These are phyloP conservation scores for Protea cynaroides DNA, from an alignment of 164 flowering plant species.

Conservation along the genomic window DNA sequence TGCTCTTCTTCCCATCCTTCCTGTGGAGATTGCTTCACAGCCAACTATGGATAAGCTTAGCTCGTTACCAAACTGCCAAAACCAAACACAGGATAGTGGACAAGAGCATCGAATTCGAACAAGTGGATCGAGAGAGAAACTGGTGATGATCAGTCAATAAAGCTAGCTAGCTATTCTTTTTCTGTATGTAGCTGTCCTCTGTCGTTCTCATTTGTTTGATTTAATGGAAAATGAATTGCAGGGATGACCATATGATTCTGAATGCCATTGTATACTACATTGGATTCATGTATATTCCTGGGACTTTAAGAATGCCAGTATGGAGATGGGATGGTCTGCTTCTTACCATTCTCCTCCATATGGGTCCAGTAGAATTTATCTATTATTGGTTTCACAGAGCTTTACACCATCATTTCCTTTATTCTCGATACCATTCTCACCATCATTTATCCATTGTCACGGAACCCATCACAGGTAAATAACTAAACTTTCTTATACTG, in stretches of 20 bases:
- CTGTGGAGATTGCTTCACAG: slow-evolving; percentile 42
- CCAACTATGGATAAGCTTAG: slow-evolving; percentile 50
- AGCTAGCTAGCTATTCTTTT: not conserved
- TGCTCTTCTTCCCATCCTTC: slow-evolving; percentile 33
- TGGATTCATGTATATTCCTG: not conserved
- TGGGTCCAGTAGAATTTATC: not conserved
- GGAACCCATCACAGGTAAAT: slow-evolving; percentile 45
- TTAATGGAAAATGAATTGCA: no score
- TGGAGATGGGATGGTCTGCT: not conserved
- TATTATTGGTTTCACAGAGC: slow-evolving; percentile 7
- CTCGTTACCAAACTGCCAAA: slow-evolving; percentile 51
- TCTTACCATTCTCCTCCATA: not conserved
- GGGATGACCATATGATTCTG: slow-evolving; percentile 18
- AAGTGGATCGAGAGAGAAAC: slow-evolving; percentile 8
- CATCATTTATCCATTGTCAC: slow-evolving; percentile 55
- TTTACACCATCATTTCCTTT: slow-evolving; percentile 45
- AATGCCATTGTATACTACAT: slow-evolving; percentile 4
- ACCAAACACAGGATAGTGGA: slow-evolving; percentile 18
- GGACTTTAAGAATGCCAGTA: not conserved
- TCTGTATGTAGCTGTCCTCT: not conserved
- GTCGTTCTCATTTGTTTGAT: no score
- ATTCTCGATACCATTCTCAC: slow-evolving; percentile 38
- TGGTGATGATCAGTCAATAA: not conserved
- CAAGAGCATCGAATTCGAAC: slow-evolving; percentile 9
- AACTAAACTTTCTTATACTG: not conserved